phyloP scores from a whole-genome alignment of 225 moss, liverwort and hornwort species.

The Asterella californica region DNA sequence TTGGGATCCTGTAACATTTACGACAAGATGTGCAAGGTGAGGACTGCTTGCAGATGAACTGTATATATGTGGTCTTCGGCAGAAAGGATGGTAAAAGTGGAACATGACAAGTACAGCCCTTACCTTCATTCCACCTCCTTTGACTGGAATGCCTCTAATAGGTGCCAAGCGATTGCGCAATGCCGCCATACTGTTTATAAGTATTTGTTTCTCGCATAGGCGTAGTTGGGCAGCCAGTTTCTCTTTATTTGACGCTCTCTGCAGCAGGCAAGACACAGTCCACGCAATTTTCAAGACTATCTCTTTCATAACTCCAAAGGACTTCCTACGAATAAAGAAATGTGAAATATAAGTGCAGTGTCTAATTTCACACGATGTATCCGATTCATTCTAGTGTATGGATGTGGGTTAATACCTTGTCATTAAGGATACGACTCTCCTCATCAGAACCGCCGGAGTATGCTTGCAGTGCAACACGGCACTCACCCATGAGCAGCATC shows the following conservation, averaged over 20 bases:
- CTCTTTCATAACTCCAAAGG: background rate
- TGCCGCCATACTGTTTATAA: conserved; percentile 84
- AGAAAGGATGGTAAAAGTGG: background rate
- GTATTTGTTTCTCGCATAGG: conserved; percentile 74
- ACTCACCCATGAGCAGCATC: conserved; percentile 97
- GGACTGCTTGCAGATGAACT: background rate
- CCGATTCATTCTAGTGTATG: background rate
- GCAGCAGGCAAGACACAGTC: background rate
- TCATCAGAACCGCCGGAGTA: conserved; percentile 81
- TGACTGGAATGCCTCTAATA: conserved; percentile 85
- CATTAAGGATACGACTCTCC: conserved; percentile 75
- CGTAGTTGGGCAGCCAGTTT: conserved; percentile 83
- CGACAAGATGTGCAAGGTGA: background rate
- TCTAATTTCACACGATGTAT: background rate
- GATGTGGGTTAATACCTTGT: conserved; percentile 49
- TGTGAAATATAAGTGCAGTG: background rate
- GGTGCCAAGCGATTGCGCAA: conserved; percentile 85
- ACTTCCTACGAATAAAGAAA: background rate
- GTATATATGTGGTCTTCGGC: background rate
- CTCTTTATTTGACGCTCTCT: conserved; percentile 60
- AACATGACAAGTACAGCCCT: background rate
- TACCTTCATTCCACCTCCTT: conserved; percentile 93
- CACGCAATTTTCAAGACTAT: background rate
- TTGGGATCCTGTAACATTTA: conserved; percentile 73
- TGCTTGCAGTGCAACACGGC: conserved; percentile 74